Evolutionary conservation across 768 basidiomycete species (phyloP).

Genomic region (Tricholoma sp.): DNA sequence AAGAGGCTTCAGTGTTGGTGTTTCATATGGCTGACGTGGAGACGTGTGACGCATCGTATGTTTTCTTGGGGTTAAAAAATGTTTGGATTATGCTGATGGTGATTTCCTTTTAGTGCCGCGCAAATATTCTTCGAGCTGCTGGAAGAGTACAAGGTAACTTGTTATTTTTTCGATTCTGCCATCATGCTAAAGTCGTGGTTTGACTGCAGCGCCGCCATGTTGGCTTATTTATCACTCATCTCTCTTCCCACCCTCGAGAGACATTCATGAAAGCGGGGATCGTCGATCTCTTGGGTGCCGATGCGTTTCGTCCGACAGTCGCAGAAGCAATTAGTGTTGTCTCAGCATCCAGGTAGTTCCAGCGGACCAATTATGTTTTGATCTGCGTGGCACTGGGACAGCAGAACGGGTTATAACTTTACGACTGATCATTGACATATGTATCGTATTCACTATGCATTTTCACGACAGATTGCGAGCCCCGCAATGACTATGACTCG

Average conservation of each 20-base stretch:
- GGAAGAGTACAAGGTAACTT: slow-evolving; percentile 67
- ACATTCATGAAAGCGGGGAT: slow-evolving; percentile 50
- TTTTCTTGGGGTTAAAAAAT: neutral
- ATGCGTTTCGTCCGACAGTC: slow-evolving; percentile 45
- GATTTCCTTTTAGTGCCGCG: slow-evolving; percentile 48
- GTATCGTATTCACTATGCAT: neutral
- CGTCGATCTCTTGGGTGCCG: slow-evolving; percentile 39
- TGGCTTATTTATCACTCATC: slow-evolving; percentile 47
- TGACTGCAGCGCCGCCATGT: slow-evolving; percentile 41
- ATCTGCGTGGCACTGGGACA: neutral
- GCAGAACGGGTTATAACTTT: neutral
- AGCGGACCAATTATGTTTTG: neutral
- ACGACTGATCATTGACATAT: neutral
- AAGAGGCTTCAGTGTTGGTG: slow-evolving; percentile 71
- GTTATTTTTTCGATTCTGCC: neutral
- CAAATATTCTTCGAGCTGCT: slow-evolving; percentile 80
- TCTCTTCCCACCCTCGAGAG: slow-evolving; percentile 32
- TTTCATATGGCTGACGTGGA: slow-evolving; percentile 95
- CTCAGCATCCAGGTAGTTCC: slow-evolving; percentile 20
- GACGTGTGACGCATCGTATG: slow-evolving; percentile 86
- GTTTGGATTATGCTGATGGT: slow-evolving; percentile 4
- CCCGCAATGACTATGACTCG: neutral
- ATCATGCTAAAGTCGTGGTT: neutral
- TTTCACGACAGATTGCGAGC: neutral
- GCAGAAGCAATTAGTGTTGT: slow-evolving; percentile 46